phyloP scores from a whole-genome alignment of 495 filamentous ascomycete genomes.

The Evansstolkia leycettana region DNA sequence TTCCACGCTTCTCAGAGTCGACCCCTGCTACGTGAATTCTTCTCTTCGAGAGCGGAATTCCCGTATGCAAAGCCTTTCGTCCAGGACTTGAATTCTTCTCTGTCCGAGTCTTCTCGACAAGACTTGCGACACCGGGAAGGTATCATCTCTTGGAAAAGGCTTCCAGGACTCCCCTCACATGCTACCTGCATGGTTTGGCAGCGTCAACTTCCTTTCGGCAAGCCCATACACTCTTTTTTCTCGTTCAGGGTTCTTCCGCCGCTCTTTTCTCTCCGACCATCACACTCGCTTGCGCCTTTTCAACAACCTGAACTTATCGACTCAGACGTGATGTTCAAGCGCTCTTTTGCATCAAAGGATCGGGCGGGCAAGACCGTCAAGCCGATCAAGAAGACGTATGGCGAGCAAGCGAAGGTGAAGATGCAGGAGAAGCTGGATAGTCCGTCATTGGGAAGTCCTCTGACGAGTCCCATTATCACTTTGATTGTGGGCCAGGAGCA shows the following conservation, averaged over 20 bases:
- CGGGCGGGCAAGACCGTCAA: constrained; percentile 70
- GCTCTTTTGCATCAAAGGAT: constrained; percentile 64
- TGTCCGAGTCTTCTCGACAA: not conserved
- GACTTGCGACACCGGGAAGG: not conserved
- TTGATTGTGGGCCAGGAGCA: constrained; percentile 68
- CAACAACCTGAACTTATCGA: not conserved
- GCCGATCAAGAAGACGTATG: constrained; percentile 57
- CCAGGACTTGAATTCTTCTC: constrained; percentile 8
- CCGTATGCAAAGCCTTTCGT: constrained; percentile 19
- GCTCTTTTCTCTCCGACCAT: constrained; percentile 4
- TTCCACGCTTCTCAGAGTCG: constrained; percentile 29
- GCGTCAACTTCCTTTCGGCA: constrained; percentile 24
- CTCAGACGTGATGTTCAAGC: constrained; percentile 58
- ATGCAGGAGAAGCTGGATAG: constrained; percentile 53
- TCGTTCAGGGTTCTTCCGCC: constrained; percentile 13
- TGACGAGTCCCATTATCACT: constrained; percentile 71
- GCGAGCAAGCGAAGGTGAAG: constrained; percentile 63
- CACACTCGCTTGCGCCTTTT: constrained; percentile 1
- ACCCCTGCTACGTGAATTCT: constrained; percentile 18
- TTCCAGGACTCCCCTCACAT: constrained; percentile 27
- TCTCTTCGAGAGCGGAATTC: constrained; percentile 8
- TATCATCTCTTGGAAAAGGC: constrained; percentile 12
- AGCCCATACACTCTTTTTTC: constrained; percentile 26
- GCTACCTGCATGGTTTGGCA: constrained; percentile 21
- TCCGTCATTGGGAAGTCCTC: constrained; percentile 38